These are phyloP conservation scores for Xerocomellus dryophilus DNA, from an alignment of 768 basidiomycete genomes.

Conservation along the genomic window DNA sequence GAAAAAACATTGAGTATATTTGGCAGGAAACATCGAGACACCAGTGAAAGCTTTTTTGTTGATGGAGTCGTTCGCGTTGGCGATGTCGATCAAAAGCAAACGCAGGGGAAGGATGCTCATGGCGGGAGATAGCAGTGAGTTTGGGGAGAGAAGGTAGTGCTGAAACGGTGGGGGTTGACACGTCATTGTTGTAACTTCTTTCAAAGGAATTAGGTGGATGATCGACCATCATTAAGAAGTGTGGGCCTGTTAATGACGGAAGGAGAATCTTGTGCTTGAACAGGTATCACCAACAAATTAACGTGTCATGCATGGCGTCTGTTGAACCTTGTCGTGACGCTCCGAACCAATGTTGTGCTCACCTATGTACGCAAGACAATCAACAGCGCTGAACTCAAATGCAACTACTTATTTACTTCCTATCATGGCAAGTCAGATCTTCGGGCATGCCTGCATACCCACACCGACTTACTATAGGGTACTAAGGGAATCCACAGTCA, in stretches of 20 bases:
- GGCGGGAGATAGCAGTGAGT: constrained; percentile 11
- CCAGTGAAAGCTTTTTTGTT: constrained; percentile 19
- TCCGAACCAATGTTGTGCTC: not conserved
- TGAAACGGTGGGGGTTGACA: not conserved
- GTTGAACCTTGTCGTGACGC: not conserved
- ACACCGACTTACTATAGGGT: not conserved
- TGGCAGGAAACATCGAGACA: constrained; percentile 18
- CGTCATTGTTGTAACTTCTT: not conserved
- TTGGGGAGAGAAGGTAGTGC: constrained; percentile 11
- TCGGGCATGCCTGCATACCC: not conserved
- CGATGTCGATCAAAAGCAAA: constrained; percentile 23
- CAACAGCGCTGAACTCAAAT: too few relatives aligned
- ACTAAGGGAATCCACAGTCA: not conserved
- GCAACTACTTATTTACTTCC: not conserved
- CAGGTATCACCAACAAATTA: not conserved
- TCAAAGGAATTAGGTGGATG: not conserved
- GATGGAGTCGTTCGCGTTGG: constrained; percentile 18
- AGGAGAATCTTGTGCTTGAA: not conserved
- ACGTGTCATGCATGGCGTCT: too few relatives aligned
- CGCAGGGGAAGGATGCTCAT: constrained; percentile 24
- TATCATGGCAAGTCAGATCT: not conserved
- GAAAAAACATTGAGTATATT: not conserved
- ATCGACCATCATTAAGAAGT: not conserved
- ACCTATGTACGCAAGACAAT: not conserved
- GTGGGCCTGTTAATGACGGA: not conserved